Conservation (phyloP, 495 filamentous ascomycete genomes). For the Hypoxylon perforatum region DNA sequence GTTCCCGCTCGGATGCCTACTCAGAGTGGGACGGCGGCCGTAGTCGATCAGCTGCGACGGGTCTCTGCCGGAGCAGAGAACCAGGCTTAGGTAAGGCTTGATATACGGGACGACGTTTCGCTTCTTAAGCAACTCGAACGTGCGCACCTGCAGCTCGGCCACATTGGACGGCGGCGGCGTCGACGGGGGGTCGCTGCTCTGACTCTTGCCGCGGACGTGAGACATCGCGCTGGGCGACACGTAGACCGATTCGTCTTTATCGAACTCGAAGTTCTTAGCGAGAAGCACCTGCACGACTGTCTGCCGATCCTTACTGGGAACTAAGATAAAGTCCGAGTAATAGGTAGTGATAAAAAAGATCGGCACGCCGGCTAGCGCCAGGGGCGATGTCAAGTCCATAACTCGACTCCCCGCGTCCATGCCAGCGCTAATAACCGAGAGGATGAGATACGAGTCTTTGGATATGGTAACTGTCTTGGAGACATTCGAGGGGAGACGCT, state of each 20-base stretch:
- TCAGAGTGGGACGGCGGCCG: conserved; percentile 39
- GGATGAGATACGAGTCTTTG: conserved; percentile 84
- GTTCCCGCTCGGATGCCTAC: conserved; percentile 42
- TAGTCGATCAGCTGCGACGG: conserved; percentile 47
- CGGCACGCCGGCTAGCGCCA: conserved; percentile 91
- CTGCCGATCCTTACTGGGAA: conserved; percentile 76
- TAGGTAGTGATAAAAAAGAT: conserved; percentile 99
- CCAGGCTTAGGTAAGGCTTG: conserved; percentile 72
- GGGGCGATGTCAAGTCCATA: conserved; percentile 87
- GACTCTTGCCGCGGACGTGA: conserved; percentile 62
- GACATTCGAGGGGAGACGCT: conserved; percentile 57
- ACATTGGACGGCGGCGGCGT: conserved; percentile 83
- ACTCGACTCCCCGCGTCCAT: conserved; percentile 95
- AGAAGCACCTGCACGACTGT: conserved; percentile 82
- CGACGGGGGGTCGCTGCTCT: conserved; percentile 63
- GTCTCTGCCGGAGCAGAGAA: conserved; percentile 81
- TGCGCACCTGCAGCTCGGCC: conserved; percentile 81
- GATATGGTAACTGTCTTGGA: conserved; percentile 75
- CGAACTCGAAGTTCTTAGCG: conserved; percentile 83
- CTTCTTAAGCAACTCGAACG: conserved; percentile 79
- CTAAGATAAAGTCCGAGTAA: conserved; percentile 95
- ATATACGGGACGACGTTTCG: conserved; percentile 79
- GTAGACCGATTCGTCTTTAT: conserved; percentile 72
- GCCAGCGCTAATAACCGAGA: conserved; percentile 87
- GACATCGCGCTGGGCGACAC: conserved; percentile 69